A percentile compares a stretch with the other conserved stretches of the same genome.
Evolutionary conservation across 176 grass and related monocot genomes (phyloP).

Genomic region (Ananas comosus): DNA sequence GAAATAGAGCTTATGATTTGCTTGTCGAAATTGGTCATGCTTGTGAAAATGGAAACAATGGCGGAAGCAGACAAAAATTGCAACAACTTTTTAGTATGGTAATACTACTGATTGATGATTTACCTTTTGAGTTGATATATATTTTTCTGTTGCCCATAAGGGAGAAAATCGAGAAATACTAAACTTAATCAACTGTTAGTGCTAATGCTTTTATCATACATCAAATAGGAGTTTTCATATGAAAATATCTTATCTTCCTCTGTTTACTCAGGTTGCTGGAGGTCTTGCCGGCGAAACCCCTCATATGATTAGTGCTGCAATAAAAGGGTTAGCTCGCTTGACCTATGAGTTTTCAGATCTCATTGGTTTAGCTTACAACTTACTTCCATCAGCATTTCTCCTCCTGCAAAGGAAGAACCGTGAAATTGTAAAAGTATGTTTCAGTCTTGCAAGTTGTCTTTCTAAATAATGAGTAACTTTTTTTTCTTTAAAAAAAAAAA

Average conservation of each 20-base stretch:
- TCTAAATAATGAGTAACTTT: not conserved
- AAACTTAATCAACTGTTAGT: no score
- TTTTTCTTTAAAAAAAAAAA: no score
- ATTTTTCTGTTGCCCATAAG: not conserved
- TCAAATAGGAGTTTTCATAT: not conserved
- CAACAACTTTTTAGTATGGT: constrained; percentile 83
- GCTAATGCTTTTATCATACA: not conserved
- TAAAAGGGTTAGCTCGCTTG: constrained; percentile 85
- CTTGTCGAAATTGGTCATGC: constrained; percentile 85
- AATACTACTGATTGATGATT: constrained; percentile 23
- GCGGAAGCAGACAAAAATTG: constrained; percentile 54
- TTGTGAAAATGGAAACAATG: constrained; percentile 57
- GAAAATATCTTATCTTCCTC: constrained; percentile 7
- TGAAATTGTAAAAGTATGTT: constrained; percentile 76
- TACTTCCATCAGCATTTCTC: constrained; percentile 74
- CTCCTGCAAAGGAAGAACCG: constrained; percentile 84
- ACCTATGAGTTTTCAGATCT: constrained; percentile 91
- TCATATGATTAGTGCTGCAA: constrained; percentile 66
- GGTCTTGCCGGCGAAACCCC: constrained; percentile 72
- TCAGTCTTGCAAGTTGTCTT: not conserved
- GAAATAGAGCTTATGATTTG: constrained; percentile 87
- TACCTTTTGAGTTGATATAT: constrained; percentile 10
- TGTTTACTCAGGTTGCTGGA: constrained; percentile 60
- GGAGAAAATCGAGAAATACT: not conserved
- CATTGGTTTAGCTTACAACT: constrained; percentile 68